These are phyloP conservation scores for Xylariomycetidae sp. DNA, from an alignment of 2,329 filamentous ascomycete species.

Conservation along the genomic window DNA sequence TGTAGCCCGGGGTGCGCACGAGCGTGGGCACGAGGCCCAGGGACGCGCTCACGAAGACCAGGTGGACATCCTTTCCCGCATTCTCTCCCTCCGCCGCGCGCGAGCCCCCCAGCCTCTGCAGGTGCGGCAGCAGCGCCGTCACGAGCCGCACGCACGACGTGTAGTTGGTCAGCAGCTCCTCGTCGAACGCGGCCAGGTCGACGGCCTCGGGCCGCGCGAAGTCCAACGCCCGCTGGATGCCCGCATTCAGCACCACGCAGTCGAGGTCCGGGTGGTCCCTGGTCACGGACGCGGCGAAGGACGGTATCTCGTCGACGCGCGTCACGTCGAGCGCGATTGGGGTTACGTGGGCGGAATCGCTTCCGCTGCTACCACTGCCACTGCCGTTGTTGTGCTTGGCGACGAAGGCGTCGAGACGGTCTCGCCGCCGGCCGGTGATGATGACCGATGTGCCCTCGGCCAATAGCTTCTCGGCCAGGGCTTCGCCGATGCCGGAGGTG, in stretches of 20 bases:
- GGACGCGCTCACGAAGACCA: slow-evolving; percentile 25
- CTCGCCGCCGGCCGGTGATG: slow-evolving; percentile 41
- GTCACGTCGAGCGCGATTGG: slow-evolving; percentile 37
- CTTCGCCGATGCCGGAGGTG: slow-evolving; percentile 45
- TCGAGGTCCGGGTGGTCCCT: slow-evolving; percentile 41
- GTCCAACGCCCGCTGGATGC: slow-evolving; percentile 39
- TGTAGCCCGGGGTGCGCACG: slow-evolving; percentile 39
- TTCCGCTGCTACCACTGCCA: not conserved
- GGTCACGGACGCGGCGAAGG: slow-evolving; percentile 25
- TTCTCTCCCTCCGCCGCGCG: too few species aligned
- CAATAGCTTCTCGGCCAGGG: slow-evolving; percentile 33
- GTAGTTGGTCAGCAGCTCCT: slow-evolving; percentile 43
- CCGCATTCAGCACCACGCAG: slow-evolving; percentile 46
- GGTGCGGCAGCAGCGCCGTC: slow-evolving; percentile 40
- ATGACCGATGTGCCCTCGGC: slow-evolving; percentile 38
- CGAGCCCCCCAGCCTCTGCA: slow-evolving; percentile 24
- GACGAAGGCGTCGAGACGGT: slow-evolving; percentile 42
- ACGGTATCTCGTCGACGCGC: slow-evolving; percentile 32
- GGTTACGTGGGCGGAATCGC: slow-evolving; percentile 26
- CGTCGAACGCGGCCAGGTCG: slow-evolving; percentile 29
- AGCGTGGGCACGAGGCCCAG: slow-evolving; percentile 36
- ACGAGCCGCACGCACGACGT: slow-evolving; percentile 37
- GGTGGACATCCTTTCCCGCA: slow-evolving; percentile 8
- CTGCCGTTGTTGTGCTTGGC: slow-evolving; percentile 29
- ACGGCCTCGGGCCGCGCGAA: slow-evolving; percentile 38